phyloP scores from a whole-genome alignment of 1,284 basidiomycete species.

The Marasmius tenuissimus region DNA sequence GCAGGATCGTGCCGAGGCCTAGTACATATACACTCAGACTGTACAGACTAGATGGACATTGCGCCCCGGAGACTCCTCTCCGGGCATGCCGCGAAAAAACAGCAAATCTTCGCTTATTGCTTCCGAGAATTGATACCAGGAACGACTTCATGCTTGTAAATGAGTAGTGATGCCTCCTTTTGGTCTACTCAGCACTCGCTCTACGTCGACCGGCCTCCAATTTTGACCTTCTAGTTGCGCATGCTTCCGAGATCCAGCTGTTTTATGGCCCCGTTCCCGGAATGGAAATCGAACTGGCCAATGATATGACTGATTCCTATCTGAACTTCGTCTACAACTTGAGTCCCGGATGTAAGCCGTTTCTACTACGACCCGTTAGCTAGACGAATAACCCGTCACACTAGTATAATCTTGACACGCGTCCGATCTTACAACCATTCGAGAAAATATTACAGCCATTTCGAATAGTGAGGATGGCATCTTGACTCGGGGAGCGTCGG shows the following conservation, averaged over 20 bases:
- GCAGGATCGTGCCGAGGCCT: constrained; percentile 55
- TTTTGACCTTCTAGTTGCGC: constrained; percentile 37
- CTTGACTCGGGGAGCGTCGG: too few relatives aligned
- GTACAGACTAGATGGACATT: constrained; percentile 56
- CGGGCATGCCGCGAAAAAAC: constrained; percentile 42
- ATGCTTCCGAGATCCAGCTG: constrained; percentile 49
- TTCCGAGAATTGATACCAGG: constrained; percentile 57
- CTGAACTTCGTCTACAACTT: constrained; percentile 54
- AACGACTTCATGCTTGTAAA: constrained; percentile 42
- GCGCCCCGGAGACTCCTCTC: constrained; percentile 49
- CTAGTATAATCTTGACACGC: constrained; percentile 30
- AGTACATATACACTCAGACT: too few relatives aligned
- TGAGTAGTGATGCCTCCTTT: constrained; percentile 16
- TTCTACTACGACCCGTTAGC: neutral
- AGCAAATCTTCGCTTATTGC: constrained; percentile 53
- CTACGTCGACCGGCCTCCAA: neutral
- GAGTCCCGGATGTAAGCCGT: constrained; percentile 46
- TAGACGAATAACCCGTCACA: neutral
- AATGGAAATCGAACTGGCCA: constrained; percentile 45
- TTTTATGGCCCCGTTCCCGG: constrained; percentile 48
- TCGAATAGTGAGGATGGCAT: constrained; percentile 39
- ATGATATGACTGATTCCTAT: constrained; percentile 48
- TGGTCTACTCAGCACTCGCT: neutral
- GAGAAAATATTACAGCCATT: constrained; percentile 50
- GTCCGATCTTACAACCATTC: constrained; percentile 45